phyloP scores from a whole-genome alignment of 78 protist species.

The Dictyostelium purpureum region DNA sequence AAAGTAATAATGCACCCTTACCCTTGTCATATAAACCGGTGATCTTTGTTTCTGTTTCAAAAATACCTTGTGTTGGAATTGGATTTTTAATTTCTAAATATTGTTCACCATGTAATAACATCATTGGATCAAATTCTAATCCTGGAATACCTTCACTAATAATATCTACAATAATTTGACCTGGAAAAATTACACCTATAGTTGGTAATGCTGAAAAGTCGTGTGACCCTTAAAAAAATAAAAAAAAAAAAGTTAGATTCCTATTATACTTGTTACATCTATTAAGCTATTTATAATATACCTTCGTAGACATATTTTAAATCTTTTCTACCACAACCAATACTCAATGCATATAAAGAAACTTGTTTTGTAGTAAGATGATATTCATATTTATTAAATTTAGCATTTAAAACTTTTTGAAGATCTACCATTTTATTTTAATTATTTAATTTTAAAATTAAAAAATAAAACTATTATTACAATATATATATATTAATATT shows the following conservation, averaged over 20 bases:
- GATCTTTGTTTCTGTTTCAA: constrained; percentile 44
- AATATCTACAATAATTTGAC: constrained; percentile 13
- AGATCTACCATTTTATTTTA: constrained; percentile 13
- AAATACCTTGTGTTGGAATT: constrained; percentile 33
- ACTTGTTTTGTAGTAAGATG: constrained; percentile 55
- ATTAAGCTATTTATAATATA: no score
- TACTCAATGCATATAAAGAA: constrained; percentile 52
- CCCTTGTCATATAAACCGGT: constrained; percentile 51
- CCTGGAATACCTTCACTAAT: constrained; percentile 43
- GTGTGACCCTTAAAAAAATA: no score
- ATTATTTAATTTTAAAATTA: no score
- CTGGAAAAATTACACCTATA: constrained; percentile 64
- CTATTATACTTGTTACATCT: no score
- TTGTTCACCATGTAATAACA: constrained; percentile 77
- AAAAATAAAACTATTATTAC: not conserved
- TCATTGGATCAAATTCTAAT: constrained; percentile 54
- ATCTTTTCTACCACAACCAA: constrained; percentile 49
- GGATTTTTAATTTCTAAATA: constrained; percentile 20
- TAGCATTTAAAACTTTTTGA: constrained; percentile 16
- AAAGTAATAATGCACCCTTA: constrained; percentile 53
- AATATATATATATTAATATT: not conserved
- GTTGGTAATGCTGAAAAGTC: constrained; percentile 8
- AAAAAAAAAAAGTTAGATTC: no score
- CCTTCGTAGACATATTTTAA: constrained; percentile 45
- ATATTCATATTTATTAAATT: constrained; percentile 6